phyloP scores from a whole-genome alignment of 2,329 filamentous ascomycete genomes.

The Alternaria metachromatica region DNA sequence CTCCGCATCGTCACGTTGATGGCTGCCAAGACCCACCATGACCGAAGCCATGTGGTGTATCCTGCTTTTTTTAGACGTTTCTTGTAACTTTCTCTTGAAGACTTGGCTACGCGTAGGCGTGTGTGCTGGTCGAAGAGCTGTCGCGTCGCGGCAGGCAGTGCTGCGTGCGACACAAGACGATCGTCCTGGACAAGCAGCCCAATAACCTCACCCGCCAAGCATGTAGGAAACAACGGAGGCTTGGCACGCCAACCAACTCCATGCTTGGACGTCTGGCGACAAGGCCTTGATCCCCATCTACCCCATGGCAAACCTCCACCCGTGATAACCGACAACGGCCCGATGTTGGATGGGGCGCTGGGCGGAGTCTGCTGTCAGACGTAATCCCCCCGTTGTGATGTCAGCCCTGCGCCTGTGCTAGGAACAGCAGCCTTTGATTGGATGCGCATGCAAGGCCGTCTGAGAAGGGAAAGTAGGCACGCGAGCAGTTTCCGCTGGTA shows the following conservation, averaged over 20 bases:
- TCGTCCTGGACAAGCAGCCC: background rate
- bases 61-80: background rate
- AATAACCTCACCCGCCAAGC: background rate
- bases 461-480: conserved; percentile 5
- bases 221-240: background rate
- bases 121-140: background rate
- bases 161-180: background rate
- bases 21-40: background rate
- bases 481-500: background rate
- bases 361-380: background rate
- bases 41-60: background rate
- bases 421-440: background rate
- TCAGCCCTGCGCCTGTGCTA: background rate
- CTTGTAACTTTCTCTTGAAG: background rate
- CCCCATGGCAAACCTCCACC: background rate
- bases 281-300: background rate
- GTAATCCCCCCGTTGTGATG: conserved; percentile 2
- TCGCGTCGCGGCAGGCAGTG: background rate
- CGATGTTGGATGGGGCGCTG: background rate
- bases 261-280: background rate
- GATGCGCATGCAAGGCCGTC: background rate
- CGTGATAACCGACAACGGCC: conserved; percentile 1
- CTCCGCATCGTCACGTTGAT: background rate
- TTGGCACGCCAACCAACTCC: background rate
- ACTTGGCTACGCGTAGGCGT: conserved; percentile 3